These are phyloP conservation scores for Penicillium sp. DNA, from an alignment of 2,329 filamentous ascomycete genomes.

Conservation along the genomic window DNA sequence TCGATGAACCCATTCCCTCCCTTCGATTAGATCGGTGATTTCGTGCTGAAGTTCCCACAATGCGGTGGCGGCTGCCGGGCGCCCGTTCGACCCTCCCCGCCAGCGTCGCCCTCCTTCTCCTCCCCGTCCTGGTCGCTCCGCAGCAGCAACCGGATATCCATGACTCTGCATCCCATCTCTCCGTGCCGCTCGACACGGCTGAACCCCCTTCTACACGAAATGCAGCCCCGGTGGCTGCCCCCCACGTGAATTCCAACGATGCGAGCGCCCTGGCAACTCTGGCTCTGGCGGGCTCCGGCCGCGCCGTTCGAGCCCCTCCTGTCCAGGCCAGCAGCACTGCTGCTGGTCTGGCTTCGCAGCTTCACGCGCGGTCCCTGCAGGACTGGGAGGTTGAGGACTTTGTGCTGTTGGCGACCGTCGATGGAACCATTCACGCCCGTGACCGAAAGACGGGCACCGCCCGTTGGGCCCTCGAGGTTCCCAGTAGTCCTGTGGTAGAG, in stretches of 20 bases:
- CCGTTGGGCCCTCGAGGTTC: conserved; percentile 76
- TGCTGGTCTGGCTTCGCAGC: conserved; percentile 71
- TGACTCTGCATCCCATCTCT: conserved; percentile 27
- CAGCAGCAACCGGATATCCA: conserved; percentile 50
- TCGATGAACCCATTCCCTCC: conserved; percentile 6
- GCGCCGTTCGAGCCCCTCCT: conserved; percentile 92
- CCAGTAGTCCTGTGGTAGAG: conserved; percentile 80
- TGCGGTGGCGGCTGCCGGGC: conserved; percentile 61
- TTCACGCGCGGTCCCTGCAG: conserved; percentile 91
- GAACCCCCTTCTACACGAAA: conserved; percentile 14
- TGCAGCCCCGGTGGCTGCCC: conserved; percentile 16
- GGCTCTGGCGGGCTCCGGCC: conserved; percentile 71
- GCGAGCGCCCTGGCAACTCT: conserved; percentile 96
- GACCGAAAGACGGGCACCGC: conserved; percentile 79
- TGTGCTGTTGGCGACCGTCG: conserved; percentile 99
- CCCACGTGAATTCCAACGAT: conserved; percentile 50
- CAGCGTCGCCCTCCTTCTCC: conserved; percentile 54
- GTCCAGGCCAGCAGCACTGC: conserved; percentile 59
- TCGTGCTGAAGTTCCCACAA: conserved; percentile 43
- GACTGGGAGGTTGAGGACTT: conserved; percentile 99
- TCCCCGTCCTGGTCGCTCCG: conserved; percentile 59
- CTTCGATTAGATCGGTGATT: background rate
- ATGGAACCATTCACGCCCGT: conserved; percentile 88
- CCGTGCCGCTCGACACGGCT: conserved; percentile 24
- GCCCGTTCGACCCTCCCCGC: conserved; percentile 51